Conservation (phyloP, 192 early-diverging fungal genomes). For the Coemansia sp. region DNA sequence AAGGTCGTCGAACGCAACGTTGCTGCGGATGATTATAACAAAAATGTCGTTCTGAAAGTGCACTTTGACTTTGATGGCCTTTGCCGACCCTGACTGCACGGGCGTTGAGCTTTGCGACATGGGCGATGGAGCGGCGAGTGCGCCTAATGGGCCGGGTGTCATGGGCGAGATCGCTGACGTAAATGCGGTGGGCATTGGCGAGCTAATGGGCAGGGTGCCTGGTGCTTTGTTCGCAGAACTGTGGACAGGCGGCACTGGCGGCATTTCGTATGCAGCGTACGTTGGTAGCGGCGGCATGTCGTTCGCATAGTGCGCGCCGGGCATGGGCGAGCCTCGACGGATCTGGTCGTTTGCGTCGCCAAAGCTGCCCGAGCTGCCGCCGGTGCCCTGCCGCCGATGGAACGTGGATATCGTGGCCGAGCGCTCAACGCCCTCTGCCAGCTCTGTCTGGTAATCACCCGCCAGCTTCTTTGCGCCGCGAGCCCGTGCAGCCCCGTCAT, state of each 20-base stretch:
- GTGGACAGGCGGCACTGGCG: conserved; percentile 38
- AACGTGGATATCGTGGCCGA: conserved; percentile 40
- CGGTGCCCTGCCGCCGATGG: conserved; percentile 40
- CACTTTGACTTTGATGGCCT: conserved; percentile 77
- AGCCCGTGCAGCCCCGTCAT: conserved; percentile 35
- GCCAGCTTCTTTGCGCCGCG: conserved; percentile 32
- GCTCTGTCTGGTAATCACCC: conserved; percentile 40
- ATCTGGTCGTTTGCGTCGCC: conserved; percentile 20
- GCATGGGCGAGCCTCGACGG: conserved; percentile 40
- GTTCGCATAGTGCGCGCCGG: conserved; percentile 21
- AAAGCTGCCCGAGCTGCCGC: conserved; percentile 36
- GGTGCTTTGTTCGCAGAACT: conserved; percentile 25
- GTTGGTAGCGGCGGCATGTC: conserved; percentile 41
- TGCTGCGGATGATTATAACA: conserved; percentile 78
- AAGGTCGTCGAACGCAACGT: conserved; percentile 74
- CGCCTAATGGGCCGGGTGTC: conserved; percentile 20
- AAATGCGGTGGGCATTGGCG: conserved; percentile 32
- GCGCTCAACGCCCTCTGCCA: conserved; percentile 45
- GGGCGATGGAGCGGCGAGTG: conserved; percentile 11
- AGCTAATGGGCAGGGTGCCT: conserved; percentile 23
- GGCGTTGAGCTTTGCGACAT: conserved; percentile 33
- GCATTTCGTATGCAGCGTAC: conserved; percentile 26
- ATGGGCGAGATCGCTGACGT: conserved; percentile 46
- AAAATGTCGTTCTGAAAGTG: conserved; percentile 88
- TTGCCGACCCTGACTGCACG: conserved; percentile 24